These are phyloP conservation scores for Chrysoporthe puriensis DNA, from an alignment of 2,329 filamentous ascomycete genomes.

Conservation along the genomic window DNA sequence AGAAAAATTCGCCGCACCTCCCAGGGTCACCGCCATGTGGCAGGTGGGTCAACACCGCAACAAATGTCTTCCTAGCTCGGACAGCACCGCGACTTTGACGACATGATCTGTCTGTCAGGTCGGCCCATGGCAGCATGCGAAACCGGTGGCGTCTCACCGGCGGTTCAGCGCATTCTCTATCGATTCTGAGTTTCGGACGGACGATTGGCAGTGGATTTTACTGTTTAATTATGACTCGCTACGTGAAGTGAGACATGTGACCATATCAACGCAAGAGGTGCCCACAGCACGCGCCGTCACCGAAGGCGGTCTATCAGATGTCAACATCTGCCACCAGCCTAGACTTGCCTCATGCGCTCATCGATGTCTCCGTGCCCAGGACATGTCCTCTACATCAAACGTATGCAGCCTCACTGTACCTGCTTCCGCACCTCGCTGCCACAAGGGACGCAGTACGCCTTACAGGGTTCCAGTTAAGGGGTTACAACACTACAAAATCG, in stretches of 20 bases:
- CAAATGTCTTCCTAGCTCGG: slow-evolving; percentile 18
- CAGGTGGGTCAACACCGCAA: slow-evolving; percentile 17
- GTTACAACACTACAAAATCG: slow-evolving; percentile 15
- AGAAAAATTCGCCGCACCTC: slow-evolving; percentile 2
- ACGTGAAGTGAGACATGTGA: slow-evolving; percentile 13
- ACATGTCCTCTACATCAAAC: neutral
- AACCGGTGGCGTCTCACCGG: slow-evolving; percentile 23
- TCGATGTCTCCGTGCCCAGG: neutral
- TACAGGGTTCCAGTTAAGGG: slow-evolving; percentile 22
- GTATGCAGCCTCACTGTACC: slow-evolving; percentile 7
- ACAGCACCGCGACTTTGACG: slow-evolving; percentile 21
- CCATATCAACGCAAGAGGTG: neutral
- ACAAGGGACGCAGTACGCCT: slow-evolving; percentile 12
- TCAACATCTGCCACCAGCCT: neutral
- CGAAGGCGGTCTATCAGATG: slow-evolving; percentile 12
- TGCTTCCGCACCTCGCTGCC: slow-evolving; percentile 4
- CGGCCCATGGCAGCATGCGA: slow-evolving; percentile 22
- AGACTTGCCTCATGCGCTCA: slow-evolving; percentile 4
- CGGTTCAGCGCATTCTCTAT: neutral
- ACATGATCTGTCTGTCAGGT: slow-evolving; percentile 18
- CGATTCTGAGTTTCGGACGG: neutral
- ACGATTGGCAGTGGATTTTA: slow-evolving; percentile 4
- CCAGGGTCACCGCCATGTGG: slow-evolving; percentile 27
- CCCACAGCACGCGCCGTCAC: neutral
- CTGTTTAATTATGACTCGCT: slow-evolving; percentile 15